Base-by-base conservation (phyloP, 2,329 filamentous ascomycete genomes). In the Talaromyces albobiverticillius region DNA sequence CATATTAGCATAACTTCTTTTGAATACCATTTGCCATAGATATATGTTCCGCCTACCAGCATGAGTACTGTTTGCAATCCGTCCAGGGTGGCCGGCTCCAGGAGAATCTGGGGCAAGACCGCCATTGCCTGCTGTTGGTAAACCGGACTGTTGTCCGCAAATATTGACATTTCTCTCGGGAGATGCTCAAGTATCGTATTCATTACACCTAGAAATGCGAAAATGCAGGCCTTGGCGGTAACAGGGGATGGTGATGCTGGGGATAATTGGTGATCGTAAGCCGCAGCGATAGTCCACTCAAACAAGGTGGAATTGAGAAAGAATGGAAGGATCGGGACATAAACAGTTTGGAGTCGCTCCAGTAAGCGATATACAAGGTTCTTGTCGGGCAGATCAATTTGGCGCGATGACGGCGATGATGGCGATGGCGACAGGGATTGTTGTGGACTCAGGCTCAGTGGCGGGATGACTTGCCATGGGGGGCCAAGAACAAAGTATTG, bases 51-150 rank as follows among this genome's bases (percentile, higher is more conserved):
- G 64, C 76, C 61, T 64, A 82, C 80, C 60, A 82, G 54, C 65
- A 82, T 78, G 3, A 77, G 62, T 1, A 75, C 56, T 1, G 77
- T 70, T 56, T 82, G 76, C 0, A 81, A 60, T 2, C 67, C 72
- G 0, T 74, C 70, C 2, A 81, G 43, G 14, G 65, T 78, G 1
- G 71, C 25, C 9, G 25, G 25, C 5, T 4, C 25, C 5, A 29
- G 9, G 4, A 29, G 25, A 29, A 29, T 29, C 25, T 29, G 5
- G 9, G 25, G 25, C 25, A 29, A 29, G 25, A 29, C 5, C 25
- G 25, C 25, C 25, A 29, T 29, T 29, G 25, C 25, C 25, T 29
- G 25, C 9, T 29, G 25, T 29, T 29, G 25, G 9, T 29, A 29
- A 29, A 29, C 25, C 25, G 25, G 5, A 9, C 25, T 29, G 9